Base-by-base conservation (phyloP, 148 eudicot species). In the Gaultheria prostrata region DNA sequence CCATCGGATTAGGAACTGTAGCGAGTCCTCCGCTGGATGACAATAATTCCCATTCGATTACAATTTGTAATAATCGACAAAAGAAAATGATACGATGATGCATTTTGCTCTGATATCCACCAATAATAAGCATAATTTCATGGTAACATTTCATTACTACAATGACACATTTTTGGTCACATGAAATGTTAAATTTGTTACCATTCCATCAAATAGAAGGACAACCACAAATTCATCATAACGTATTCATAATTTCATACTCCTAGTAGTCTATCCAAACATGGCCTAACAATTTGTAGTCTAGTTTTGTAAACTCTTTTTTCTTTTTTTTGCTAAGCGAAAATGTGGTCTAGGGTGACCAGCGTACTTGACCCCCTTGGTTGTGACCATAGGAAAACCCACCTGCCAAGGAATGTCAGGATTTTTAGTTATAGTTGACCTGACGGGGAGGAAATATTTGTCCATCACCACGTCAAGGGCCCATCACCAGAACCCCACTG, bases 1-100 rank as follows among this genome's bases (percentile, higher is more conserved):
- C 99, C 99, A 97, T 51, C 83, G 89, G 26, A 97, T 56, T 17
- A 97, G 77, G 77, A 97, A 97, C 53, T 84, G 87, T 15, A 97
- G 86, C 3, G 98, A 93, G 82, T 96, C 99, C 89, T 65, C 84
- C 1, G 98, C 99, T 96, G 87, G 50, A 83, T 28, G 24, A 84
- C 15, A 80, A 57, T 39, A 77, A 30, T 24, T 45, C 57, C 46
- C 32, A 56, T 63, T 50, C 51, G 12, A 54, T 73, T 3, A 51
- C 32, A 21, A 18, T 21, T n/a, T n/a, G 24, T 39, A 28, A 35
- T 39, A 28, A 35, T 10, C 11, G 28, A 49, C 53, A 24, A 33
- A 48, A 24, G 20, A 14, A 24, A 43, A 26, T 46, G 5, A 3
- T 14, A 63, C 10, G 9, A 1, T 53, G 45, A 59, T 20, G 4